A percentile compares a stretch with the other conserved stretches of the same genome.
These are phyloP conservation scores for Rhododendron mucronatum DNA, from an alignment of 148 eudicot species.

Conservation along the genomic window DNA sequence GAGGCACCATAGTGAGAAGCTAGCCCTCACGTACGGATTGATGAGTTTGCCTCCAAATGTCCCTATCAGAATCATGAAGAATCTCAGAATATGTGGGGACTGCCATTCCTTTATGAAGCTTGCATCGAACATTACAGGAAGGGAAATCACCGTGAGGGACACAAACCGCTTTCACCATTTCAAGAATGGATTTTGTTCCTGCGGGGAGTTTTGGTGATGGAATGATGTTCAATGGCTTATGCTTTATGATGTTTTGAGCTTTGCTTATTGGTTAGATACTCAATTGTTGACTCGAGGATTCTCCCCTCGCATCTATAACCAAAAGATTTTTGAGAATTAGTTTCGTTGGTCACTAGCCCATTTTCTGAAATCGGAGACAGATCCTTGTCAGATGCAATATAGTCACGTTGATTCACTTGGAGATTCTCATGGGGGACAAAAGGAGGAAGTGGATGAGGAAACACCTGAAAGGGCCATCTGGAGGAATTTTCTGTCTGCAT, in stretches of 20 bases:
- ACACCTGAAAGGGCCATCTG: too few species aligned
- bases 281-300: background rate
- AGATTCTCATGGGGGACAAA: too few species aligned
- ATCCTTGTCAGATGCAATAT: background rate
- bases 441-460: background rate
- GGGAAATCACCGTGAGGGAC: slow-evolving; percentile 68
- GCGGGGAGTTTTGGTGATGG: slow-evolving; percentile 70
- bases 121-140: slow-evolving; percentile 44
- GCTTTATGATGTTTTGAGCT: background rate
- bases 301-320: background rate
- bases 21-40: slow-evolving; percentile 57
- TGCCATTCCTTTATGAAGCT: slow-evolving; percentile 76
- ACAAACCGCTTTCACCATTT: slow-evolving; percentile 74
- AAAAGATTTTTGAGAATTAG: background rate
- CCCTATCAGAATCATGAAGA: slow-evolving; percentile 70
- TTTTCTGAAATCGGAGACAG: background rate
- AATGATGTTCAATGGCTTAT: background rate
- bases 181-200: slow-evolving; percentile 50
- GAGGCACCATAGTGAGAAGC: slow-evolving; percentile 78
- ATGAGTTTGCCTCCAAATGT: slow-evolving; percentile 48
- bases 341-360: background rate
- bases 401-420: too few species aligned
- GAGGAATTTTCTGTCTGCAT: too few species aligned
- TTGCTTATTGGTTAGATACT: background rate
- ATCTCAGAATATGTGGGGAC: slow-evolving; percentile 69